Conservation (phyloP, 2,329 filamentous ascomycete genomes). For the Hypoxylon sp. region DNA sequence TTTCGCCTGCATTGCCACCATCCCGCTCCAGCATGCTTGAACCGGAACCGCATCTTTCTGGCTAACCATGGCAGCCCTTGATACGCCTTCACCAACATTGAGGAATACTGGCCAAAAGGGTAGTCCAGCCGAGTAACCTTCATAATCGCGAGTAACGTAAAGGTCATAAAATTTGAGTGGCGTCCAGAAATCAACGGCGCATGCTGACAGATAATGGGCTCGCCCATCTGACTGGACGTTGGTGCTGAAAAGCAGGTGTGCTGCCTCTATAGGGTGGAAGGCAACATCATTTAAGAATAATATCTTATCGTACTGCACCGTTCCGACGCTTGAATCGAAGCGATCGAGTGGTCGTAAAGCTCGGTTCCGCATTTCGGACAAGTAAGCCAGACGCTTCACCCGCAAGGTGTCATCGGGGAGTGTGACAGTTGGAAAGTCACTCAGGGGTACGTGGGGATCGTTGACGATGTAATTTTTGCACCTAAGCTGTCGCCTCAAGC, state of each 20-base stretch:
- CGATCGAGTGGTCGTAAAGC: slow-evolving; percentile 75
- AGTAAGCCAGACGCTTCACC: slow-evolving; percentile 80
- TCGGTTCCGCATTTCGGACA: slow-evolving; percentile 80
- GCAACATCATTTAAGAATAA: slow-evolving; percentile 78
- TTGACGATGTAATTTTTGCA: slow-evolving; percentile 68
- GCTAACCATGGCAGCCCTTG: slow-evolving; percentile 72
- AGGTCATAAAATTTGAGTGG: slow-evolving; percentile 81
- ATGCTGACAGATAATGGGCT: slow-evolving; percentile 75
- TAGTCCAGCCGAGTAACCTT: slow-evolving; percentile 74
- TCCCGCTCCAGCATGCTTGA: slow-evolving; percentile 83
- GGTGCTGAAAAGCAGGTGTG: slow-evolving; percentile 73
- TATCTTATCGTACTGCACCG: slow-evolving; percentile 67
- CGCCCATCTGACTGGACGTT: slow-evolving; percentile 66
- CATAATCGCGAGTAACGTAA: slow-evolving; percentile 77
- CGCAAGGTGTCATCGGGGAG: slow-evolving; percentile 73
- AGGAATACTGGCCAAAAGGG: slow-evolving; percentile 79
- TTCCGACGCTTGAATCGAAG: slow-evolving; percentile 54
- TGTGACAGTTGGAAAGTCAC: slow-evolving; percentile 70
- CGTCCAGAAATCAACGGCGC: slow-evolving; percentile 78
- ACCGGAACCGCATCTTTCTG: slow-evolving; percentile 77
- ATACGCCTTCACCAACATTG: slow-evolving; percentile 65
- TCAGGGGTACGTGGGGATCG: slow-evolving; percentile 71
- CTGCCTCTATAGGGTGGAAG: slow-evolving; percentile 66
- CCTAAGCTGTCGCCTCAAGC: slow-evolving; percentile 64
- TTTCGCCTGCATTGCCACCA: slow-evolving; percentile 75